Evolutionary conservation across 495 filamentous ascomycete species (phyloP).

Genomic region (Talaromyces ruber): DNA sequence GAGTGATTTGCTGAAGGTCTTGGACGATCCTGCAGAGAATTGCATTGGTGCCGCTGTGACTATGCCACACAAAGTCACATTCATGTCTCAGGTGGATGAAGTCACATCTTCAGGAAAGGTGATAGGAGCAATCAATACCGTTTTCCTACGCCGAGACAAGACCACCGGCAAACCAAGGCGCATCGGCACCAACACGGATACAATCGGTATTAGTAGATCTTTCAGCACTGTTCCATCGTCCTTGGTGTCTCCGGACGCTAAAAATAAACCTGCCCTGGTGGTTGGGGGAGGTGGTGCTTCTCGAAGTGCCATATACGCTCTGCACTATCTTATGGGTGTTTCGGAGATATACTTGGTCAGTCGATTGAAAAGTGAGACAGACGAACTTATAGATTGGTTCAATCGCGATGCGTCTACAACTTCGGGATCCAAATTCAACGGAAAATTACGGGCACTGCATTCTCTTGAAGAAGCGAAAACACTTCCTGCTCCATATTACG

Average conservation of each 20-base stretch:
- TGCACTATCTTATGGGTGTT: constrained; percentile 7
- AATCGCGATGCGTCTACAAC: not conserved
- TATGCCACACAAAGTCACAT: constrained; percentile 39
- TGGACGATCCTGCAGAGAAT: not conserved
- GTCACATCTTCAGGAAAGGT: constrained; percentile 21
- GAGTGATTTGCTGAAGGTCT: not conserved
- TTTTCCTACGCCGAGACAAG: constrained; percentile 16
- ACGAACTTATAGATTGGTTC: not conserved
- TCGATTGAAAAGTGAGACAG: not conserved
- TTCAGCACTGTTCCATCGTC: constrained; percentile 18
- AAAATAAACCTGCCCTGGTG: constrained; percentile 21
- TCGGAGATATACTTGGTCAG: constrained; percentile 2
- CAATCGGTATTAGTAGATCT: constrained; percentile 18
- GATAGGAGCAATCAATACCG: constrained; percentile 38
- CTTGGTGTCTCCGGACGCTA: constrained; percentile 7
- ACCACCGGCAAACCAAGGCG: constrained; percentile 20
- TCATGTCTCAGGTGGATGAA: constrained; percentile 27
- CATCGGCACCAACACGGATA: constrained; percentile 33
- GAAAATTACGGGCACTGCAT: not conserved
- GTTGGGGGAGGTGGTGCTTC: constrained; percentile 37
- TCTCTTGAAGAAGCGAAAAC: not conserved
- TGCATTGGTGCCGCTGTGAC: constrained; percentile 38
- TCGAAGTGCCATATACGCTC: constrained; percentile 30
- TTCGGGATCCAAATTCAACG: not conserved
- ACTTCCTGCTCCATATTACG: not conserved